A percentile compares a stretch with the other conserved stretches of the same genome.
phyloP scores from a whole-genome alignment of 768 basidiomycete species.

The Boletus reticuloceps region DNA sequence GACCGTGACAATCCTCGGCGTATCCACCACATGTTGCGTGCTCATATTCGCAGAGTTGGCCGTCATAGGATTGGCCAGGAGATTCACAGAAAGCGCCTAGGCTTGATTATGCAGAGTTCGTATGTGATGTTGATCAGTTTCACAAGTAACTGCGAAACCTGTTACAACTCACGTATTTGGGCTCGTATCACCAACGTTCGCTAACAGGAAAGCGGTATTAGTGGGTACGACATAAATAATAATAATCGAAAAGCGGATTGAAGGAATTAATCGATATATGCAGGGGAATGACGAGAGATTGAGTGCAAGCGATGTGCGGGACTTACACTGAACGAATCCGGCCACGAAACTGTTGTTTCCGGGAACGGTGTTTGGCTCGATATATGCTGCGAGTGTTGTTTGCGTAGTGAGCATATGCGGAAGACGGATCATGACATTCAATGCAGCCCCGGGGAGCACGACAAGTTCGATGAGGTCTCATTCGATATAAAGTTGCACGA shows the following conservation, averaged over 20 bases:
- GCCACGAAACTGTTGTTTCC: constrained; percentile 72
- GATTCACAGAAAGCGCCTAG: constrained; percentile 76
- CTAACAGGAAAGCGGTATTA: constrained; percentile 31
- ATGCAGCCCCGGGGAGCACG: neutral
- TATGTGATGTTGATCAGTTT: neutral
- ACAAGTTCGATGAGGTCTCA: neutral
- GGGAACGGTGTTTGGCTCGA: constrained; percentile 64
- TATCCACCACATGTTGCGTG: constrained; percentile 75
- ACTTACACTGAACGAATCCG: constrained; percentile 70
- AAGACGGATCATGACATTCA: too few species aligned
- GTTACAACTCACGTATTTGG: constrained; percentile 65
- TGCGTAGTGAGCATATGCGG: too few species aligned
- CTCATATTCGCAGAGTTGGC: constrained; percentile 64
- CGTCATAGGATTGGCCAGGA: constrained; percentile 66
- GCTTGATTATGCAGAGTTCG: constrained; percentile 26
- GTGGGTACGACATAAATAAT: neutral
- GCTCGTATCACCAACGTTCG: constrained; percentile 79
- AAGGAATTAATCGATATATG: neutral
- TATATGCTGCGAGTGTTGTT: constrained; percentile 40
- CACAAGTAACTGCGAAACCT: neutral
- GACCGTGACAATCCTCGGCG: constrained; percentile 66
- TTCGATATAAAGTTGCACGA: neutral
- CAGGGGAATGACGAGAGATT: neutral
- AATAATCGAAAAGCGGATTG: neutral
- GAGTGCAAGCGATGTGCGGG: neutral